Evolutionary conservation across 2,329 filamentous ascomycete species (phyloP), one percentile per base, ranked within the genome.

Genomic region (Phyllosticta citribraziliensis): DNA sequence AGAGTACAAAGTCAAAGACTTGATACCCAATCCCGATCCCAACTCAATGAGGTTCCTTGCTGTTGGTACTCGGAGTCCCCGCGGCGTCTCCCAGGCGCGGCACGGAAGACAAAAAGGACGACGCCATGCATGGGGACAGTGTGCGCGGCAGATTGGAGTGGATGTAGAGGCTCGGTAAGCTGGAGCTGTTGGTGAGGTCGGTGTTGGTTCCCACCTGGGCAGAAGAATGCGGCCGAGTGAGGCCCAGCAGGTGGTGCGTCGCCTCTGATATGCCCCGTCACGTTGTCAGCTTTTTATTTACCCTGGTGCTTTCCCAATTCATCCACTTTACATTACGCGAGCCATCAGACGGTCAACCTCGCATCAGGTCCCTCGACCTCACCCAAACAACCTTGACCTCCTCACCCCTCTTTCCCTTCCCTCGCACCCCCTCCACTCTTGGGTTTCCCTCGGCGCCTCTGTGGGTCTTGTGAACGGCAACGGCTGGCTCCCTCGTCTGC

Each of bases 241-340:
- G 35, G 35, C 35, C 35, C 40, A 47, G 40, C 40, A 47, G 40
- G 6, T 5, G 35, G 11, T n/a, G 40, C 17, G 40, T n/a, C 14
- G 40, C 14, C 17, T 17, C 52, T 60, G 58, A 60, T 60, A 60
- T 60, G 55, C 55, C 52, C 40, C 53, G 53, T 54, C 55, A 60
- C 52, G 58, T 60, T 53, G 58, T 54, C 58, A 54, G 58, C 58
- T 47, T 60, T 60, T 54, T 60, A 60, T 60, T 60, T 60, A 60
- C 58, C 27, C 57, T 60, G 55, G 58, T 55, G 52, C 53, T 54
- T 60, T 60, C 58, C 58, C 58, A 60, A 60, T 60, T 53, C 58
- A 60, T 60, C 58, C 19, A 56, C 53, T 47, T 47, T 47, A 47
- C 40, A 47, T 47, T 47, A 60, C 58, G 58, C 58, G 58, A 60